Evolutionary conservation across 768 basidiomycete species (phyloP), one percentile per base, ranked within the genome.

Genomic region (Imleria badia): DNA sequence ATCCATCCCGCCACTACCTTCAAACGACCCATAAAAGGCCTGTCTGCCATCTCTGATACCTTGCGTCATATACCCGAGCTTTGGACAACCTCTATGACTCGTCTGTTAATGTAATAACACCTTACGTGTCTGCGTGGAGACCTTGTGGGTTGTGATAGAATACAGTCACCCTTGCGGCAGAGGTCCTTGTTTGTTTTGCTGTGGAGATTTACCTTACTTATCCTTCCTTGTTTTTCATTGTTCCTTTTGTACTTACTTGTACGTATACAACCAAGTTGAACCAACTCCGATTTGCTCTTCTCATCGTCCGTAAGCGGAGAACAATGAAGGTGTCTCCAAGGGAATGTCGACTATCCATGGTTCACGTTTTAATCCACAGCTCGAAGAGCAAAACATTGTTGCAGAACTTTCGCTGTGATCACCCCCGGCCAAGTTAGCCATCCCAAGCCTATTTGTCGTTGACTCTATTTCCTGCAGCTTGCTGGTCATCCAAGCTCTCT

Each of bases 291-390:
- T 52, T 49, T 47, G 23, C 41, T 49, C 55, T 54, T 40, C 44
- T 14, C 9, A 14, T n/a, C 26, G 19, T 13, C n/a, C 13, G 13
- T 19, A 42, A n/a, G 47, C n/a, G 40, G 44, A 59, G 52, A 62
- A 69, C 67, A 69, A 71, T 69, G 55, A n/a, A 19, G 29, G n/a
- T 14, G 66, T 68, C 66, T 39, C 60, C 67, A 61, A 62, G 58
- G 65, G 52, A 59, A 63, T 68, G 34, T 42, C 44, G 14, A 31
- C 35, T 31, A 13, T 31, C 3, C 19, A 33, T 41, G 30, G 19
- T n/a, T 31, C 29, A 19, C 17, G 5, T n/a, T 50, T 51, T 57
- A 57, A 59, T 42, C 45, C 17, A 0, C 46, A 30, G 22, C 34
- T 42, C 39, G 41, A 31, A n/a, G 29, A 20, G 15, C 7, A 15